Base-by-base conservation (phyloP, 2,329 filamentous ascomycete species). In the Penicillium sp. region DNA sequence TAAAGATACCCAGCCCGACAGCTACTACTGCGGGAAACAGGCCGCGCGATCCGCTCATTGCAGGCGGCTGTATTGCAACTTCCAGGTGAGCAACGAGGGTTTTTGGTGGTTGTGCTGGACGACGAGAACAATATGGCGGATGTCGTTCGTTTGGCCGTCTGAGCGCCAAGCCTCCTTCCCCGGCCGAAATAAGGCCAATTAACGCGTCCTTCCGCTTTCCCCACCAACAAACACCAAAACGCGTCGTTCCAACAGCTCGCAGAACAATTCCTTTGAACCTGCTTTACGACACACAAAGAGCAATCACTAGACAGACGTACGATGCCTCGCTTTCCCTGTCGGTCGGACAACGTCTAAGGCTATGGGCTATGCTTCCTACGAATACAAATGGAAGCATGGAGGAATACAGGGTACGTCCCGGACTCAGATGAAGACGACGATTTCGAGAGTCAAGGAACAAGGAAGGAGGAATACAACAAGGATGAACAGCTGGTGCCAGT, bases 341-440 rank as follows among this genome's bases (percentile, higher is more conserved):
- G 48, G 14, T 30, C 28, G 33, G 16, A 38, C 18, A 24, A n/a
- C 26, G n/a, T 47, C 47, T 71, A 68, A 60, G 67, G 70, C 67
- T 60, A 74, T 74, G 72, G 70, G 67, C 62, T 57, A 67, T 64
- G 60, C 61, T 61, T 65, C 61, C 64, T 66, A 58, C 65, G 62
- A 58, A 64, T 63, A 65, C 68, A 68, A 73, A 76, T 75, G 72
- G 73, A 76, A 72, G 69, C 70, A 72, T 81, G 78, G 78, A 74
- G 74, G 66, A 71, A 75, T 66, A 73, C 74, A 69, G 78, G 78
- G 53, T 81, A 74, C 72, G 78, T 81, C 60, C 76, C 76, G 59
- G 78, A 80, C 66, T 80, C 78, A 45, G 78, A 81, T 59, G 74
- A 76, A 20, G 75, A 76, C 48, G 74, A 74, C 48, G 71, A 71